phyloP scores from a whole-genome alignment of 768 basidiomycete genomes.

The Sporobolomyces phaffii region DNA sequence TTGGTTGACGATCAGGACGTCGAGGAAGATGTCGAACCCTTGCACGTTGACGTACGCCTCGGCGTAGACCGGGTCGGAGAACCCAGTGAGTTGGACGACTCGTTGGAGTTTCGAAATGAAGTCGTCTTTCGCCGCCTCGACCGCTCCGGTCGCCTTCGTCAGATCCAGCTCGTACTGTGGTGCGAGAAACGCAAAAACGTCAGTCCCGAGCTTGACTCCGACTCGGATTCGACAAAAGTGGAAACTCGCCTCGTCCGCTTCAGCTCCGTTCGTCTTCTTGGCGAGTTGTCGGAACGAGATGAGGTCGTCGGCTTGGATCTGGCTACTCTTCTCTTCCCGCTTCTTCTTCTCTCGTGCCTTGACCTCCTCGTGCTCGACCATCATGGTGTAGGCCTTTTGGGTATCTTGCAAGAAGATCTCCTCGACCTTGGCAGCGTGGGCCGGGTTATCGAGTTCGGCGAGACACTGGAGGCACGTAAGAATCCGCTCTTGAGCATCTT shows the following conservation, averaged over 20 bases:
- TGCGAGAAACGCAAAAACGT: not conserved
- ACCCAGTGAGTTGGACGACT: slow-evolving; percentile 54
- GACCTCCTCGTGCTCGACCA: slow-evolving; percentile 95
- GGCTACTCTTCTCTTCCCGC: slow-evolving; percentile 61
- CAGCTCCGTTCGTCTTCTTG: slow-evolving; percentile 78
- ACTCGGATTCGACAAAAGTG: not conserved
- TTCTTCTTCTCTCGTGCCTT: slow-evolving; percentile 86
- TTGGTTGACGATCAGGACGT: slow-evolving; percentile 95
- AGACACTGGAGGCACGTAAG: slow-evolving; percentile 92
- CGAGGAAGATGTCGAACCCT: slow-evolving; percentile 91
- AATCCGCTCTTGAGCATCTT: slow-evolving; percentile 93
- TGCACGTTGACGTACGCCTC: slow-evolving; percentile 97
- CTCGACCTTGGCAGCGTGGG: slow-evolving; percentile 47
- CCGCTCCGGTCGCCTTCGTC: slow-evolving; percentile 76
- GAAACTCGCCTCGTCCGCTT: slow-evolving; percentile 51
- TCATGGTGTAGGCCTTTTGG: slow-evolving; percentile 82
- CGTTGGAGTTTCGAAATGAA: slow-evolving; percentile 38
- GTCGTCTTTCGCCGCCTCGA: slow-evolving; percentile 59
- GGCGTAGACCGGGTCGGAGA: slow-evolving; percentile 96
- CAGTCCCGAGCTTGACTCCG: too few species aligned
- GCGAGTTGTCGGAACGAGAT: slow-evolving; percentile 89
- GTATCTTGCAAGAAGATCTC: slow-evolving; percentile 63
- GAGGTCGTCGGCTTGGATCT: slow-evolving; percentile 89
- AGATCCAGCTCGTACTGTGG: slow-evolving; percentile 85
- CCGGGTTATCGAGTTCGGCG: slow-evolving; percentile 58